Conservation (phyloP, 176 grass and related monocot species). For the Raddia distichophylla region DNA sequence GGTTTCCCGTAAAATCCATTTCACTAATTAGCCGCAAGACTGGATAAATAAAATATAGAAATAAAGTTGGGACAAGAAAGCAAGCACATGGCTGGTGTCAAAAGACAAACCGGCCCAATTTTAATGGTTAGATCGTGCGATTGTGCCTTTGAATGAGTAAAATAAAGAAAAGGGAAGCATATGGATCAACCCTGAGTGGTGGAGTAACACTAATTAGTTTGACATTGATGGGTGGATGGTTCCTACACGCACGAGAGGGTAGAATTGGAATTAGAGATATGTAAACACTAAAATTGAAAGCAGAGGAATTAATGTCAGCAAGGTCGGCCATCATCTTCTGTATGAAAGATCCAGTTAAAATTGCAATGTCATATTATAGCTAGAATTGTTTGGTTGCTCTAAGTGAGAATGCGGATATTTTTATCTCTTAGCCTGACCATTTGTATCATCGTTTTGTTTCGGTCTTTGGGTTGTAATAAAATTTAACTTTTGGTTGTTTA, state of each 20-base stretch:
- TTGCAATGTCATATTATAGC: too few relatives aligned
- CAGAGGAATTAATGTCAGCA: too few relatives aligned
- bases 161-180: slow-evolving; percentile 4
- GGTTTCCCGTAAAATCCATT: neutral
- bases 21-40: neutral
- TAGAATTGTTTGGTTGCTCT: too few relatives aligned
- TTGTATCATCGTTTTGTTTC: too few relatives aligned
- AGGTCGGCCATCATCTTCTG: too few relatives aligned
- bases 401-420: too few relatives aligned
- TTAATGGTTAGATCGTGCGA: slow-evolving; percentile 27
- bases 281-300: too few relatives aligned
- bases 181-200: slow-evolving; percentile 29
- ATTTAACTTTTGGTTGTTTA: too few relatives aligned
- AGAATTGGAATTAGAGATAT: neutral
- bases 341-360: too few relatives aligned
- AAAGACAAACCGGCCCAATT: slow-evolving; percentile 28
- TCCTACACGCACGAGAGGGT: neutral
- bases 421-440: too few relatives aligned
- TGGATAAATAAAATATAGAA: neutral
- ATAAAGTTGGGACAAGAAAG: neutral
- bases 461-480: too few relatives aligned
- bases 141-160: neutral
- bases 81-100: slow-evolving; percentile 21
- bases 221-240: slow-evolving; percentile 36
- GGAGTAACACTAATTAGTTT: neutral